Evolutionary conservation across 2,329 filamentous ascomycete species (phyloP), one percentile per base, ranked within the genome.

Genomic region (Aspergillus ibericus): DNA sequence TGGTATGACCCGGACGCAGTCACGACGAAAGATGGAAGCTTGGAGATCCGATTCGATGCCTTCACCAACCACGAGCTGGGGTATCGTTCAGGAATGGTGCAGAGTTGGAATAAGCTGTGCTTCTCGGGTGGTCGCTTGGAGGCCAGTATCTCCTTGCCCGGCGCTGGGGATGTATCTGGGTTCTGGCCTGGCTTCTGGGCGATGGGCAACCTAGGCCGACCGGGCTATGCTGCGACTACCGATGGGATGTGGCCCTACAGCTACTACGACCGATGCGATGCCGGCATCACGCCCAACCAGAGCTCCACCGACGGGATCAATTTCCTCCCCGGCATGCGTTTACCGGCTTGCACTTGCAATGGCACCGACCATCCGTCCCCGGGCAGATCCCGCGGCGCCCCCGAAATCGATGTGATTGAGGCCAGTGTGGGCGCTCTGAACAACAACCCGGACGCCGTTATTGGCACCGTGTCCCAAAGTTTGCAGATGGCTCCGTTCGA

Each of bases 101-200:
- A 90, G 67, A 88, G 85, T 10, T 90, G 88, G 88, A 90, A 90
- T 71, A 85, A 89, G 69, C 70, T 90, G 55, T 89, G 88, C 72
- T 90, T 90, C 77, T 89, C 88, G 60, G 87, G 87, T 32, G 88
- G 88, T 3, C 82, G 87, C 49, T 69, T 91, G 13, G 88, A 91
- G 75, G 87, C 87, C 18, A 88, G 85, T 67, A 85, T 90, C 53
- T 90, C 88, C 4, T 77, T 91, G 5, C 88, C 88, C 13, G 88
- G 88, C 15, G 75, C 80, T 48, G 88, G 88, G 47, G 85, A 89
- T 62, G 82, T 85, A 13, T 81, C 85, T 56, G 88, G 88, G 58
- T 88, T 90, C 74, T 91, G 88, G 88, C 88, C 88, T 42, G 88
- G 88, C 73, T 88, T 90, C 73, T 91, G 88, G 88, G 81, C 87